Conservation (phyloP, 768 basidiomycete genomes). For the Kwoniella dejecticola region DNA sequence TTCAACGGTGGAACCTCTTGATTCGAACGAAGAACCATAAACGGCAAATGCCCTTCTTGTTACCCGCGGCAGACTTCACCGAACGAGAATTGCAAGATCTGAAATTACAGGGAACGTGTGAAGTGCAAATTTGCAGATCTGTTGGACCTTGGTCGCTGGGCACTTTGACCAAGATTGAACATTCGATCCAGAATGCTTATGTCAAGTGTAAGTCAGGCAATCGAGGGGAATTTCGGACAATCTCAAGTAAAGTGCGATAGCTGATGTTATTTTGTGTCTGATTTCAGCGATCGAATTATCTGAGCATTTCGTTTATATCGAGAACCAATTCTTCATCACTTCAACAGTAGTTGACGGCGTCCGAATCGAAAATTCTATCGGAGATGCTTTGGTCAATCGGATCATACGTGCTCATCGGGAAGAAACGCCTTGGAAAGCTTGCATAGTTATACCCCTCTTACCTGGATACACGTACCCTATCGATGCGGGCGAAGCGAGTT, state of each 20-base stretch:
- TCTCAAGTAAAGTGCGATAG: too few species aligned
- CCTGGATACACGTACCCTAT: slow-evolving; percentile 93
- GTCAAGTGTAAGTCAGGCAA: slow-evolving; percentile 70
- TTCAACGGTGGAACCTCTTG: slow-evolving; percentile 63
- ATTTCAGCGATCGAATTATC: slow-evolving; percentile 80
- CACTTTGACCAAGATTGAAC: slow-evolving; percentile 77
- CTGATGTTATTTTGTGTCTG: too few species aligned
- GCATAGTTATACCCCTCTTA: slow-evolving; percentile 84
- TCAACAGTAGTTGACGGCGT: slow-evolving; percentile 78
- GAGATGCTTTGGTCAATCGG: slow-evolving; percentile 86
- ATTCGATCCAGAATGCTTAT: slow-evolving; percentile 93
- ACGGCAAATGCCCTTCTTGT: slow-evolving; percentile 85
- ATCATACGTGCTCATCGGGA: slow-evolving; percentile 85
- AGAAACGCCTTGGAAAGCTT: slow-evolving; percentile 77
- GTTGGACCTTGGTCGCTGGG: slow-evolving; percentile 97
- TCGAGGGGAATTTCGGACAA: too few species aligned
- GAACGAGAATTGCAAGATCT: slow-evolving; percentile 72
- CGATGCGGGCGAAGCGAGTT: slow-evolving; percentile 88
- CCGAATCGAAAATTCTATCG: slow-evolving; percentile 87
- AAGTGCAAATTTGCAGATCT: slow-evolving; percentile 93
- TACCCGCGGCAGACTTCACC: slow-evolving; percentile 91
- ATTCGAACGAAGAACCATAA: slow-evolving; percentile 71
- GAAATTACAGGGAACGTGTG: slow-evolving; percentile 92
- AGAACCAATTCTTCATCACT: slow-evolving; percentile 63
- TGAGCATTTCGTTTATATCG: slow-evolving; percentile 97